phyloP scores from a whole-genome alignment of 192 early-diverging fungal species.

The Mortierella hygrophila region DNA sequence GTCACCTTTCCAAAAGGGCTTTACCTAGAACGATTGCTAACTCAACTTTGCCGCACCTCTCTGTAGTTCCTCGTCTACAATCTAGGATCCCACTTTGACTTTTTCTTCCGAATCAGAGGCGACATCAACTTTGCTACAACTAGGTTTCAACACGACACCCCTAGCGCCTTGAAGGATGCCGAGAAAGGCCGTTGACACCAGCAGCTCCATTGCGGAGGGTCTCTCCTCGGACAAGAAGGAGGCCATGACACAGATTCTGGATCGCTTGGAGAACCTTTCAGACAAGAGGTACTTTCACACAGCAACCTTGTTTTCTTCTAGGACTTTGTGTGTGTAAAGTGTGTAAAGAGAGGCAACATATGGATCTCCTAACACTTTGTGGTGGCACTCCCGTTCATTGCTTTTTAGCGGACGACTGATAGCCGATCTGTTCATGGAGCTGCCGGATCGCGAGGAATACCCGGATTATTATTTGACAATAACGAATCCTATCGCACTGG shows the following conservation, averaged over 20 bases:
- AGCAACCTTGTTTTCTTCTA: background rate
- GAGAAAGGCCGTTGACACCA: slow-evolving; percentile 20
- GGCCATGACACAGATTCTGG: slow-evolving; percentile 44
- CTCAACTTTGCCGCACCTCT: too few species aligned
- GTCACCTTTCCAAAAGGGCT: background rate
- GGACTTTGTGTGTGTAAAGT: background rate
- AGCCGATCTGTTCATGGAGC: slow-evolving; percentile 83
- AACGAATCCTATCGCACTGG: slow-evolving; percentile 44
- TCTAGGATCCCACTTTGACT: background rate
- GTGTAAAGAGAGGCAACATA: background rate
- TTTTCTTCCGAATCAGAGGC: background rate
- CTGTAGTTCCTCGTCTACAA: background rate
- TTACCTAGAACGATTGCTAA: background rate
- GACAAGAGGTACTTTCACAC: slow-evolving; percentile 33
- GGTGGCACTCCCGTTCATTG: background rate
- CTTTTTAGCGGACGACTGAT: slow-evolving; percentile 66
- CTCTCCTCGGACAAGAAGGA: slow-evolving; percentile 36
- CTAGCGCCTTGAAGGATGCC: slow-evolving; percentile 8
- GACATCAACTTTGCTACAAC: background rate
- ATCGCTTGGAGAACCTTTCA: slow-evolving; percentile 36
- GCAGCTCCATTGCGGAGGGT: slow-evolving; percentile 30
- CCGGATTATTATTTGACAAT: slow-evolving; percentile 84
- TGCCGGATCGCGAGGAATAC: slow-evolving; percentile 82
- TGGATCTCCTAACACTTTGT: too few species aligned
- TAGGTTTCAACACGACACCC: background rate